Conservation (phyloP, 179 eudicot species). For the Spergularia azorica region DNA sequence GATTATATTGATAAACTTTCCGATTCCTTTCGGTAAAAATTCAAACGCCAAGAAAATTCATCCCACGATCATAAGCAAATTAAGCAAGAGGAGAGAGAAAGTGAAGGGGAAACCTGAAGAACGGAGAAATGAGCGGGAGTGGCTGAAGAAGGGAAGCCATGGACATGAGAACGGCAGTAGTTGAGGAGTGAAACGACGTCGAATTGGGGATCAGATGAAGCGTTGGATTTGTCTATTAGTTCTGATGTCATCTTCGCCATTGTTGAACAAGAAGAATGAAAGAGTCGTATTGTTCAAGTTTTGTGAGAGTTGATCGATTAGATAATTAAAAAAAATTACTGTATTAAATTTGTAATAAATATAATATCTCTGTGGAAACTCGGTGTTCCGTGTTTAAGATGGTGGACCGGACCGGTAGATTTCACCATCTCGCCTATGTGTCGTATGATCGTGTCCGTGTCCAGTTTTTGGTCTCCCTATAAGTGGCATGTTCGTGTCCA, state of each 20-base stretch:
- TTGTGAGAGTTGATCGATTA: neutral
- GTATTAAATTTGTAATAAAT: too few relatives aligned
- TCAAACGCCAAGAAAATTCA: too few relatives aligned
- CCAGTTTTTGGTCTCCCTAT: too few relatives aligned
- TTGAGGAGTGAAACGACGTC: slow-evolving; percentile 54
- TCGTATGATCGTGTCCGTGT: too few relatives aligned
- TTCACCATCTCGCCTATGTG: too few relatives aligned
- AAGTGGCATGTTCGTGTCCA: too few relatives aligned
- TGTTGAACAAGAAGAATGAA: neutral
- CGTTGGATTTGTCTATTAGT: slow-evolving; percentile 30
- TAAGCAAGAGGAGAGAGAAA: neutral
- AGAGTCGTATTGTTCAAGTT: slow-evolving; percentile 1
- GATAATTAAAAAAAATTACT: too few relatives aligned
- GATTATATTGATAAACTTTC: too few relatives aligned
- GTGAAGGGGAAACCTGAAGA: slow-evolving; percentile 48
- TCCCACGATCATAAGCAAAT: neutral
- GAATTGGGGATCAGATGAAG: slow-evolving; percentile 40
- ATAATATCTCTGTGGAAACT: too few relatives aligned
- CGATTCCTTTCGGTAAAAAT: too few relatives aligned
- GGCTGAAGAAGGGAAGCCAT: slow-evolving; percentile 64
- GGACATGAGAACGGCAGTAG: slow-evolving; percentile 56
- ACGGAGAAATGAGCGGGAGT: slow-evolving; percentile 54
- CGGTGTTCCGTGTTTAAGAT: too few relatives aligned
- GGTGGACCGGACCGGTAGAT: too few relatives aligned
- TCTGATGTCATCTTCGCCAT: slow-evolving; percentile 52